phyloP scores from a whole-genome alignment of 2,329 filamentous ascomycete species.

The Amauroascus niger region DNA sequence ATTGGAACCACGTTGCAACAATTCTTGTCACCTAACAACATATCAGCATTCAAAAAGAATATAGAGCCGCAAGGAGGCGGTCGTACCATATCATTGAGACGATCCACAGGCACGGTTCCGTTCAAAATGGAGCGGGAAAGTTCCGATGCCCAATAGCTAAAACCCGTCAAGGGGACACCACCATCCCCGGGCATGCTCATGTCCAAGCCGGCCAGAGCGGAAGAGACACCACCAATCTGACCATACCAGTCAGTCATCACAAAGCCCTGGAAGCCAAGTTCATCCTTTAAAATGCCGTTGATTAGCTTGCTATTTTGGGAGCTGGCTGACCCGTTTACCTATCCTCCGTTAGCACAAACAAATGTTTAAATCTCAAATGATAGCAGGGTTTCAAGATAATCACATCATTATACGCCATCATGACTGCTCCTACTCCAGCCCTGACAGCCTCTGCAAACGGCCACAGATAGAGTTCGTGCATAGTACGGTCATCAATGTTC shows the following conservation, averaged over 20 bases:
- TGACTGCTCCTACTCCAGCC: slow-evolving; percentile 40
- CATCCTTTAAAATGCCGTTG: slow-evolving; percentile 62
- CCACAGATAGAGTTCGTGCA: slow-evolving; percentile 41
- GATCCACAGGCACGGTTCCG: slow-evolving; percentile 47
- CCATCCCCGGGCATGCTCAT: slow-evolving; percentile 61
- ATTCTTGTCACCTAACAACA: slow-evolving; percentile 41
- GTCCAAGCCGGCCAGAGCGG: slow-evolving; percentile 54
- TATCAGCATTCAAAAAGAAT: neutral
- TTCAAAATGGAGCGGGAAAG: slow-evolving; percentile 48
- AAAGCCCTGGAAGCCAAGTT: slow-evolving; percentile 62
- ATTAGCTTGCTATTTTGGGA: slow-evolving; percentile 60
- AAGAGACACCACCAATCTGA: slow-evolving; percentile 51
- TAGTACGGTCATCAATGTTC: slow-evolving; percentile 43
- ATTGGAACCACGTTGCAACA: slow-evolving; percentile 48
- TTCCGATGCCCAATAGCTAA: slow-evolving; percentile 48
- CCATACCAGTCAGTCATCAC: slow-evolving; percentile 63
- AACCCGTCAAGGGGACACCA: slow-evolving; percentile 43
- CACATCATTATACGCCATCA: slow-evolving; percentile 38
- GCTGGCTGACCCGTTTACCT: slow-evolving; percentile 56
- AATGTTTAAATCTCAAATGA: neutral
- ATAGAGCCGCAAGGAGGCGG: neutral
- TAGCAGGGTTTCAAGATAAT: neutral
- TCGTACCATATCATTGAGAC: slow-evolving; percentile 44
- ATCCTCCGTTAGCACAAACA: neutral
- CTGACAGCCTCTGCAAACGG: slow-evolving; percentile 43